A percentile compares a stretch with the other conserved stretches of the same genome.
Conservation (phyloP, 495 filamentous ascomycete genomes). For the Talaromyces proteolyticus region DNA sequence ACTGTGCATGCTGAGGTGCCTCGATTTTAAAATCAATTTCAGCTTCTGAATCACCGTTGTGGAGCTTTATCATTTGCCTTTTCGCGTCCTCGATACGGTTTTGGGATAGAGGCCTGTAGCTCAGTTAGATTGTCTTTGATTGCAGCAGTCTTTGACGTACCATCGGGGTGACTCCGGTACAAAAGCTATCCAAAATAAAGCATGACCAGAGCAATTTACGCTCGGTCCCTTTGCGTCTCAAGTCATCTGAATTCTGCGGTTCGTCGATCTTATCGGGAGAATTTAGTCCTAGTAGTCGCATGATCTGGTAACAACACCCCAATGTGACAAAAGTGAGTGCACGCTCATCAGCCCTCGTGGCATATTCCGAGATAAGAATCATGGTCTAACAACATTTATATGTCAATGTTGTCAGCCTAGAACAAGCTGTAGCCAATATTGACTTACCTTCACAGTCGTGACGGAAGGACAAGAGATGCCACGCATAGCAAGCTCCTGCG, state of each 20-base stretch:
- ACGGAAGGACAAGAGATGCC: not conserved
- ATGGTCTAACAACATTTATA: not conserved
- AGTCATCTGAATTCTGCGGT: not conserved
- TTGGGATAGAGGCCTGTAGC: not conserved
- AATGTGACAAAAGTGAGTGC: not conserved
- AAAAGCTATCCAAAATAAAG: not conserved
- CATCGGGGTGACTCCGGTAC: constrained; percentile 10
- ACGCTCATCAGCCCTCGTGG: not conserved
- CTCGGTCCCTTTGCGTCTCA: not conserved
- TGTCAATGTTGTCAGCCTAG: not conserved
- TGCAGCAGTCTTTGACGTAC: constrained; percentile 5
- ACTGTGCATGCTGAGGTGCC: not conserved
- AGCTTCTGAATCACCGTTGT: not conserved
- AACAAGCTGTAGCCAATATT: not conserved
- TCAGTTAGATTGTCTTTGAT: constrained; percentile 3
- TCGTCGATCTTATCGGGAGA: not conserved
- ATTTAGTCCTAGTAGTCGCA: not conserved
- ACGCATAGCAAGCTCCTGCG: not conserved
- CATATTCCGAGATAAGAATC: not conserved
- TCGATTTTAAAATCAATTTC: not conserved
- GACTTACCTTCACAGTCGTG: not conserved
- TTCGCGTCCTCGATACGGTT: not conserved
- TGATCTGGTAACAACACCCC: not conserved
- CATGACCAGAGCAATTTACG: not conserved
- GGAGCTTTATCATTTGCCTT: not conserved